These are phyloP conservation scores for Trichoderma harzianum DNA, from an alignment of 2,329 filamentous ascomycete genomes.

Conservation along the genomic window DNA sequence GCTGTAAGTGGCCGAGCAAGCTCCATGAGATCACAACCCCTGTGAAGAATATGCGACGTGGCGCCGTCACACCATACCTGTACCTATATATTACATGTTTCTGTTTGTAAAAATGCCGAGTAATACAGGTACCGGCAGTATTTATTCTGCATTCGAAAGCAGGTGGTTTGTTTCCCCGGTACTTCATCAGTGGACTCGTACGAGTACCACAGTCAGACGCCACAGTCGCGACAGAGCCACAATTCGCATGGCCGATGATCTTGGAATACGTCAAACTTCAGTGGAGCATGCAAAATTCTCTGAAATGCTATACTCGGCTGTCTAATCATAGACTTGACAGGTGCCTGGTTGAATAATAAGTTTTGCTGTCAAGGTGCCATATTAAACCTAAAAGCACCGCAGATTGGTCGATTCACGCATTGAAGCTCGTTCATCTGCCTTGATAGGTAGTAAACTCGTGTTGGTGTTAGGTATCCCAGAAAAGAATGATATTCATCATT, in stretches of 20 bases:
- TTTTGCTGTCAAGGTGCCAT: neutral
- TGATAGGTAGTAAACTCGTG: neutral
- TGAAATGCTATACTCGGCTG: neutral
- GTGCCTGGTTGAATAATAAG: neutral
- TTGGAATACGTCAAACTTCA: neutral
- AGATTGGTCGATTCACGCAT: neutral
- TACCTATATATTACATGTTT: neutral
- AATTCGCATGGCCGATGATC: neutral
- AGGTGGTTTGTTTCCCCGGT: neutral
- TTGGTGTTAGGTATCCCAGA: neutral
- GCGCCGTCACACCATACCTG: neutral
- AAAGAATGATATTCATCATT: neutral
- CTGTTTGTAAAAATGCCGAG: neutral
- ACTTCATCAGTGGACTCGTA: neutral
- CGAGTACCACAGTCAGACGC: constrained; percentile 4
- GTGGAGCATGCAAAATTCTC: neutral
- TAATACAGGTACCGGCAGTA: neutral
- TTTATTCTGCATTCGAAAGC: neutral
- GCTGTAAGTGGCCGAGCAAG: neutral
- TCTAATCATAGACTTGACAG: neutral
- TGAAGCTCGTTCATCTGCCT: neutral
- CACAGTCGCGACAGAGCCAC: neutral
- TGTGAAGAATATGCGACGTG: neutral
- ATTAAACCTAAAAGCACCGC: neutral
- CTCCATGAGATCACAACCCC: neutral